Percentiles rank a stretch among this genome's conserved stretches.
Evolutionary conservation across 306 rosid genomes (phyloP).

Genomic region (Sesbania bispinosa): DNA sequence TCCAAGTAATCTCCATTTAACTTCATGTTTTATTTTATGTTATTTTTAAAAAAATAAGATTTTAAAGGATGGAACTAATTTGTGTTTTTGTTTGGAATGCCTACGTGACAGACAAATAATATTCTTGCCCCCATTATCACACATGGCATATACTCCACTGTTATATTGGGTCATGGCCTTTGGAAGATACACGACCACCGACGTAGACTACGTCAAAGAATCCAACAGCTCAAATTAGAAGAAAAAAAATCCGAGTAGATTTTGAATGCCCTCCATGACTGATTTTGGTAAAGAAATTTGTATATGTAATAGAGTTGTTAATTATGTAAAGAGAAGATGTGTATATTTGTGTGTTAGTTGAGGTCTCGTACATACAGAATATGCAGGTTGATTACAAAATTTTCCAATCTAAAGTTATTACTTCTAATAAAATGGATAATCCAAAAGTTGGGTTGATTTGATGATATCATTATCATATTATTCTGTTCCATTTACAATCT

Average conservation of each 20-base stretch:
- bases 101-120: conserved; percentile 63
- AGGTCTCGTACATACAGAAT: conserved; percentile 13
- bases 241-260: conserved; percentile 37
- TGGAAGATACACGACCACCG: conserved; percentile 91
- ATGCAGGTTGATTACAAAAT: not conserved
- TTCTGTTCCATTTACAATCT: not conserved
- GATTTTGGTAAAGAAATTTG: conserved; percentile 35
- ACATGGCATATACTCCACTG: conserved; percentile 88
- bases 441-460: not conserved
- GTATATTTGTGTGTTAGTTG: conserved; percentile 14
- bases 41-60: not conserved
- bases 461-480: not conserved
- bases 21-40: not conserved
- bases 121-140: conserved; percentile 94
- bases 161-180: conserved; percentile 94
- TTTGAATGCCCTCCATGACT: conserved; percentile 20
- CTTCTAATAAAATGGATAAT: not conserved
- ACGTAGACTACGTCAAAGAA: conserved; percentile 70
- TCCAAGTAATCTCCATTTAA: conserved; percentile 54
- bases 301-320: conserved; percentile 35
- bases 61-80: conserved; percentile 23
- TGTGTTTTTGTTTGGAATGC: conserved; percentile 17
- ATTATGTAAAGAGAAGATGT: conserved; percentile 5
- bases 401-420: conserved; percentile 4
- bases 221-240: conserved; percentile 62